Evolutionary conservation across 306 rosid genomes (phyloP).

Genomic region (Trifolium fragiferum): DNA sequence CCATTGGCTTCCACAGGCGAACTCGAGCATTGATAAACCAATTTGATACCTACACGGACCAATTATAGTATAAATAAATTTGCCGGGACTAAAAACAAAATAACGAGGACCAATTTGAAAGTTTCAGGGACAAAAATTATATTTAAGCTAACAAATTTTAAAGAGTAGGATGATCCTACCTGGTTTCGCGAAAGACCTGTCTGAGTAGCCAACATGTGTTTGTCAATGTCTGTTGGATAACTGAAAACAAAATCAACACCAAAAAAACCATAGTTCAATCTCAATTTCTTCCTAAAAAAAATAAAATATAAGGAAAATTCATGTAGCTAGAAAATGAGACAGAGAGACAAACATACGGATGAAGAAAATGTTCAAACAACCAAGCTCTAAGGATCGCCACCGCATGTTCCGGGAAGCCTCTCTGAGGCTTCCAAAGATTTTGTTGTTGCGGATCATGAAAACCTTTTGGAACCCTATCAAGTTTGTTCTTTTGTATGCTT

Average conservation of each 20-base stretch:
- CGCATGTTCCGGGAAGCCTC: conserved; percentile 91
- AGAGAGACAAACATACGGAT: conserved; percentile 68
- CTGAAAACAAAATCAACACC: conserved; percentile 49
- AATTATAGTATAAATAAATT: conserved; percentile 41
- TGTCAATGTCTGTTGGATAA: conserved; percentile 97
- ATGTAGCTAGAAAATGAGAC: neutral
- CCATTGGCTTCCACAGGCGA: conserved; percentile 99
- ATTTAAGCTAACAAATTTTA: conserved; percentile 26
- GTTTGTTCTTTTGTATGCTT: conserved; percentile 61
- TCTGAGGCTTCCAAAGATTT: conserved; percentile 85
- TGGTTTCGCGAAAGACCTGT: conserved; percentile 97
- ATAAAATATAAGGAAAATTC: neutral
- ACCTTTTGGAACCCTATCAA: conserved; percentile 44
- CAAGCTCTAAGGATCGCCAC: conserved; percentile 91
- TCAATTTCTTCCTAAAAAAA: neutral
- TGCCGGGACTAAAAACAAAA: neutral
- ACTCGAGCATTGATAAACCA: conserved; percentile 35
- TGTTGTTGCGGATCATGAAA: conserved; percentile 66
- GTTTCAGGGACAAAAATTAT: neutral
- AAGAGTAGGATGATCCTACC: conserved; percentile 62
- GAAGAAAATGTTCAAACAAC: conserved; percentile 98
- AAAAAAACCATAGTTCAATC: conserved; percentile 13
- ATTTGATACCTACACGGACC: conserved; percentile 56
- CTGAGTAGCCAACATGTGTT: conserved; percentile 92
- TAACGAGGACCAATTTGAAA: neutral